A percentile compares a stretch with the other conserved stretches of the same genome.
These are phyloP conservation scores for Mucor velutinosus DNA, from an alignment of 371 early-diverging fungal species.

Conservation along the genomic window DNA sequence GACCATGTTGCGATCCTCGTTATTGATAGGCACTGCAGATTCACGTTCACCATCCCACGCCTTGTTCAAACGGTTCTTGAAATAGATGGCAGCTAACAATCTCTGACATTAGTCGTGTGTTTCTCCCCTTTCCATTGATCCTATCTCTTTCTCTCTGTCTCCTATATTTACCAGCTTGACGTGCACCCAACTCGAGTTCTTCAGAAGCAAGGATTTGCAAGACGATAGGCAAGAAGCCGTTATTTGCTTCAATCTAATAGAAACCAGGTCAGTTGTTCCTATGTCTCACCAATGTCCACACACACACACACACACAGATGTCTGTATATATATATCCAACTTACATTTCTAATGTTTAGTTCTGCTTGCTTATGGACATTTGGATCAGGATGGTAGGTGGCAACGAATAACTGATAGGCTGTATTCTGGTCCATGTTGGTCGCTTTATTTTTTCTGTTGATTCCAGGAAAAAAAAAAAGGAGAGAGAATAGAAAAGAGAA, in stretches of 20 bases:
- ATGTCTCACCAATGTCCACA: too few species aligned
- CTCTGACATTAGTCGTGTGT: background rate
- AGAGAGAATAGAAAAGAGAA: background rate
- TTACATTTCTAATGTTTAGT: conserved; percentile 37
- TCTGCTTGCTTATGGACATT: conserved; percentile 72
- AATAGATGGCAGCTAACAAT: conserved; percentile 86
- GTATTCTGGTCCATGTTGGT: conserved; percentile 42
- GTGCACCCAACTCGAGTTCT: conserved; percentile 65
- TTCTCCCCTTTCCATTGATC: background rate
- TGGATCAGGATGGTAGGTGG: conserved; percentile 73
- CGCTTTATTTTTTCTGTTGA: background rate
- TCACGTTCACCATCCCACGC: conserved; percentile 68
- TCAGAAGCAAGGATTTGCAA: conserved; percentile 73
- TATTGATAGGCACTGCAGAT: conserved; percentile 56
- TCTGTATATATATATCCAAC: background rate
- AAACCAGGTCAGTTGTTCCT: background rate
- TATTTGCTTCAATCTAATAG: conserved; percentile 56
- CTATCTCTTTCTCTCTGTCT: background rate
- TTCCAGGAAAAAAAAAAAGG: background rate
- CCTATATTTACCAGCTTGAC: conserved; percentile 71
- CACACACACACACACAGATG: background rate
- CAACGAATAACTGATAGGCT: conserved; percentile 64
- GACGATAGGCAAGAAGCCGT: conserved; percentile 69
- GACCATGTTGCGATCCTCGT: conserved; percentile 76
- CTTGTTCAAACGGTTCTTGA: conserved; percentile 86